Conservation (phyloP, 2,329 filamentous ascomycete genomes). For the Penicillium sp. region DNA sequence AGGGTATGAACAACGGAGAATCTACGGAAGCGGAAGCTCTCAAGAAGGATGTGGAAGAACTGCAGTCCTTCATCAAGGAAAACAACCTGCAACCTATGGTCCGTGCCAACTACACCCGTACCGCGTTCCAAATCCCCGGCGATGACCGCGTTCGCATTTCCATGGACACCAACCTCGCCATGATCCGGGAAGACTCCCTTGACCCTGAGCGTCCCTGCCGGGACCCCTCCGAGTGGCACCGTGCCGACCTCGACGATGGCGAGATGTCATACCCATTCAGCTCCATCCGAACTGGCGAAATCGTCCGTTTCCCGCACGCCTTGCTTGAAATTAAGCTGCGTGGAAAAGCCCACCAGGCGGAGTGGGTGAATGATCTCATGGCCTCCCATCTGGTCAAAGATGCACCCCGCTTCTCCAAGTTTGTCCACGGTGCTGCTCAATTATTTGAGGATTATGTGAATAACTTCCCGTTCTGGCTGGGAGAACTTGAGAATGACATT, state of each 20-base stretch:
- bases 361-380: constrained; percentile 92
- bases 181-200: constrained; percentile 75
- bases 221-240: constrained; percentile 86
- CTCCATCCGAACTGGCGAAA: constrained; percentile 84
- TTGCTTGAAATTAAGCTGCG: constrained; percentile 90
- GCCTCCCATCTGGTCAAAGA: constrained; percentile 88
- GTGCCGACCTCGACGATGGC: constrained; percentile 79
- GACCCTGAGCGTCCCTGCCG: constrained; percentile 84
- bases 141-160: constrained; percentile 89
- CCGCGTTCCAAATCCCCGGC: constrained; percentile 92
- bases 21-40: constrained; percentile 67
- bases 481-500: constrained; percentile 89
- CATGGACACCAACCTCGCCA: constrained; percentile 86
- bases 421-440: constrained; percentile 86
- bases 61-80: constrained; percentile 77
- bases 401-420: constrained; percentile 91
- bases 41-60: constrained; percentile 69
- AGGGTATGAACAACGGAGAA: constrained; percentile 69
- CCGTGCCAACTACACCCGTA: constrained; percentile 89
- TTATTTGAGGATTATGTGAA: constrained; percentile 97
- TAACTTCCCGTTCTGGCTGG: constrained; percentile 93
- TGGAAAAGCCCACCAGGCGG: constrained; percentile 61
- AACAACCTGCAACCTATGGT: constrained; percentile 79
- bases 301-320: constrained; percentile 86
- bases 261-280: constrained; percentile 85